Evolutionary conservation across 257 asterid genomes (phyloP).

Genomic region (Catharanthus roseus): DNA sequence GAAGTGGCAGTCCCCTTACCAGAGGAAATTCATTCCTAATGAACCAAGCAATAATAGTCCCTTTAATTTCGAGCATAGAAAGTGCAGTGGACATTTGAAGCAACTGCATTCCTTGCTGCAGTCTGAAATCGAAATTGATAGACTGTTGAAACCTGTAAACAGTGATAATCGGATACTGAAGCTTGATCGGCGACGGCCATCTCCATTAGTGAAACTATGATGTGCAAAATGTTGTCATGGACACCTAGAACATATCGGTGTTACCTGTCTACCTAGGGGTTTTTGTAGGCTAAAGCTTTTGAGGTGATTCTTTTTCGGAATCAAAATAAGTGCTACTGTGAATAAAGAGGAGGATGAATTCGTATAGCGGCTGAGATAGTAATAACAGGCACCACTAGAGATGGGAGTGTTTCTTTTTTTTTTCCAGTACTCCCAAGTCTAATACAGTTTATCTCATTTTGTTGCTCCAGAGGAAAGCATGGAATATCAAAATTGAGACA

Average conservation of each 20-base stretch:
- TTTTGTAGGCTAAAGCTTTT: neutral
- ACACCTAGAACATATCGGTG: neutral
- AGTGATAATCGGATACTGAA: slow-evolving; percentile 28
- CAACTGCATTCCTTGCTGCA: slow-evolving; percentile 39
- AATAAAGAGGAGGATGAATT: slow-evolving; percentile 5
- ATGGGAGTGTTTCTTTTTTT: slow-evolving; percentile 16
- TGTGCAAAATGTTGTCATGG: neutral
- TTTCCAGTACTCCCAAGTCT: slow-evolving; percentile 10
- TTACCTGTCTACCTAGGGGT: neutral
- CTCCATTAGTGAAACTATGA: slow-evolving; percentile 16
- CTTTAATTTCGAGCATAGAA: slow-evolving; percentile 31
- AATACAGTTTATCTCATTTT: neutral
- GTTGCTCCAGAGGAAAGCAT: slow-evolving; percentile 8
- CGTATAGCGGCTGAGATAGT: neutral
- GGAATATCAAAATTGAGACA: neutral
- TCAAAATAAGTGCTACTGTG: neutral
- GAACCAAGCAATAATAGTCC: slow-evolving; percentile 5
- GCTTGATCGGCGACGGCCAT: slow-evolving; percentile 26
- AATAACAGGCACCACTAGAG: neutral
- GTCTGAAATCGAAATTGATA: slow-evolving; percentile 43
- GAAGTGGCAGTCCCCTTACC: slow-evolving; percentile 58
- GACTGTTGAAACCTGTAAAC: slow-evolving; percentile 35
- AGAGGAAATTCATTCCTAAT: slow-evolving; percentile 29
- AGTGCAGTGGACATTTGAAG: slow-evolving; percentile 45
- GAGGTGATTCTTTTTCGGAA: neutral